Base-by-base conservation (phyloP, 805 yeast genomes). In the Ogataea naganishii region DNA sequence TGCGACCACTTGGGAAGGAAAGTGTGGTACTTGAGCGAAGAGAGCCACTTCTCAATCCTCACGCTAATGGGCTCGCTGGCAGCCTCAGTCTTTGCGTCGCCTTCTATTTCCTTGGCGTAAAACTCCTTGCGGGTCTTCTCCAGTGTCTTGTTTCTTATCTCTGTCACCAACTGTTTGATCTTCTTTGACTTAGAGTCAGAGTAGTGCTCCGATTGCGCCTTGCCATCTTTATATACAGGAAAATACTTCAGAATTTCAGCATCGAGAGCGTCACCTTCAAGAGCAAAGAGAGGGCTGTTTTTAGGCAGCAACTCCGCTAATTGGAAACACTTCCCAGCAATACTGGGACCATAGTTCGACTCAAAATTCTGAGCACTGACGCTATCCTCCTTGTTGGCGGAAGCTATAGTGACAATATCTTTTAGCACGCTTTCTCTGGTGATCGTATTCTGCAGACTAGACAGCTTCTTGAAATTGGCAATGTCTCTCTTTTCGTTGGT, bases 341-440 rank as follows among this genome's bases (percentile, higher is more conserved):
- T 29, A 14, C 46, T 46, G 10, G 47, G 43, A 12, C 61, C 66
- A 37, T 60, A 65, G 20, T 61, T 55, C 0, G 40, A 27, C 24
- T 49, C 48, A 35, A 70, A 70, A 21, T 41, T 46, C 14, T 47
- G 44, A 0, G 43, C 46, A 3, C 49, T 38, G 6, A 58, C 39
- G n/a, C n/a, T n/a, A 1, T 33, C 28, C 11, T 43, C 44, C 8
- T 35, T 32, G 4, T 40, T 44, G 24, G 37, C 41, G 9, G 42
- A 37, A 7, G 43, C 49, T 9, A 50, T 46, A 16, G 34, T 33
- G 18, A 75, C 49, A 20, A 76, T 61, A 32, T 61, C 62, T 18
- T 47, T 39, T 39, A 76, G 60, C 11, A 76, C 44, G 12, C 62
- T 46, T 36, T 62, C 65, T 43, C 76, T 67, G 13, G 77, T 64